A percentile compares a stretch with the other conserved stretches of the same genome.
These are phyloP conservation scores for Serendipita sp. DNA, from an alignment of 1,284 basidiomycete species.

Conservation along the genomic window DNA sequence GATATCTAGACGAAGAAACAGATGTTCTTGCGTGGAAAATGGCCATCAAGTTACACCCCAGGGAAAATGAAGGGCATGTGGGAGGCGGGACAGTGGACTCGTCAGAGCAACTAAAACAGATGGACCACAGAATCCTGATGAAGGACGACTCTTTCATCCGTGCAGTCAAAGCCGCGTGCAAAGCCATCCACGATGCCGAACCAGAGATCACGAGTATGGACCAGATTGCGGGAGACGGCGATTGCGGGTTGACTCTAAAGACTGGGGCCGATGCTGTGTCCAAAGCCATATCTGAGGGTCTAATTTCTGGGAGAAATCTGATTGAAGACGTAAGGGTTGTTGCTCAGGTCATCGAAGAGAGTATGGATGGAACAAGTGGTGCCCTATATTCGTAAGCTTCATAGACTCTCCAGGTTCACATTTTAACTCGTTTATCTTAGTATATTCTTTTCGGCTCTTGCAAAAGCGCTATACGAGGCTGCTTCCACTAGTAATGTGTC, in stretches of 20 bases:
- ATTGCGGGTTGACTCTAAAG: conserved; percentile 78
- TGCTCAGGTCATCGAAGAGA: conserved; percentile 62
- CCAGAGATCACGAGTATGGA: conserved; percentile 84
- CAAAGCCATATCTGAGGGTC: conserved; percentile 31
- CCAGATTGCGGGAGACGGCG: conserved; percentile 59
- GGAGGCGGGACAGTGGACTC: conserved; percentile 11
- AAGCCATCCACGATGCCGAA: conserved; percentile 62
- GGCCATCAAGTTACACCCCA: conserved; percentile 17
- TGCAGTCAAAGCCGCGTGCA: conserved; percentile 49
- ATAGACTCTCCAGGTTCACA: not conserved
- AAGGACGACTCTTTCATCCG: conserved; percentile 28
- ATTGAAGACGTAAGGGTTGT: conserved; percentile 52
- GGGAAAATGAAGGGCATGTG: conserved; percentile 10
- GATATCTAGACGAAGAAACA: conserved; percentile 62
- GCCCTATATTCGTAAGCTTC: conserved; percentile 70
- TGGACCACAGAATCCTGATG: not conserved
- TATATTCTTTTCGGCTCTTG: conserved; percentile 77
- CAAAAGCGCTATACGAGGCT: conserved; percentile 51
- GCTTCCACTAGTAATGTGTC: conserved; percentile 21
- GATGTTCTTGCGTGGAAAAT: conserved; percentile 76
- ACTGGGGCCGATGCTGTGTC: conserved; percentile 49
- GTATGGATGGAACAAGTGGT: conserved; percentile 88
- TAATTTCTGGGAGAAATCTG: conserved; percentile 47
- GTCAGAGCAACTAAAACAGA: not conserved
- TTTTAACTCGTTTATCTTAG: conserved; percentile 25